phyloP scores from a whole-genome alignment of 2,329 filamentous ascomycete genomes.

The Colletotrichum sp. region DNA sequence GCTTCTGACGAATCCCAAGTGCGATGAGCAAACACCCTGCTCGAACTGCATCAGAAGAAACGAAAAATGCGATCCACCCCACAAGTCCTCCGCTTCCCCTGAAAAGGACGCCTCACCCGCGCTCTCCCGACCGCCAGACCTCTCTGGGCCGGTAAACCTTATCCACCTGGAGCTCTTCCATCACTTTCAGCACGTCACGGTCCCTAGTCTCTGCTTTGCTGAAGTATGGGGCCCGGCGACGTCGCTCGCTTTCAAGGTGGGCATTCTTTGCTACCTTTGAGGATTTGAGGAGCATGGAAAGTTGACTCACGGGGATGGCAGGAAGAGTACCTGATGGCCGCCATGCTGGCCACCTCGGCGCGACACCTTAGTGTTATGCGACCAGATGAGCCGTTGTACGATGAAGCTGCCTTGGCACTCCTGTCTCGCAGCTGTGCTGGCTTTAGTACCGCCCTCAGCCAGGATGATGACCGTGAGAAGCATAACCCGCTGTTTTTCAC shows the following conservation, averaged over 20 bases:
- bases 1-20: conserved; percentile 20
- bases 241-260: conserved; percentile 30
- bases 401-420: conserved; percentile 24
- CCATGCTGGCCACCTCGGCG: conserved; percentile 27
- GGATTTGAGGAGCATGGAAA: background rate
- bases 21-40: conserved; percentile 32
- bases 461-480: background rate
- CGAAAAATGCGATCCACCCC: background rate
- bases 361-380: conserved; percentile 25
- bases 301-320: background rate
- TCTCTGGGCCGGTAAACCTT: conserved; percentile 25
- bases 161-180: conserved; percentile 36
- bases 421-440: conserved; percentile 26
- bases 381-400: conserved; percentile 22
- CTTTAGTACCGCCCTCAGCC: conserved; percentile 26
- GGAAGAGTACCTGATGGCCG: conserved; percentile 32
- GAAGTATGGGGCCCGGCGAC: conserved; percentile 31
- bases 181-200: conserved; percentile 31
- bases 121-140: background rate
- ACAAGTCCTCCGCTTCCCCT: background rate
- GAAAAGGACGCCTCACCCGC: background rate
- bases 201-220: conserved; percentile 29
- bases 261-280: background rate
- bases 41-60: conserved; percentile 30
- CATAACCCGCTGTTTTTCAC: conserved; percentile 25